A percentile compares a stretch with the other conserved stretches of the same genome.
These are phyloP conservation scores for Peronospora farinosa DNA, from an alignment of 352 stramenopile species.

Conservation along the genomic window DNA sequence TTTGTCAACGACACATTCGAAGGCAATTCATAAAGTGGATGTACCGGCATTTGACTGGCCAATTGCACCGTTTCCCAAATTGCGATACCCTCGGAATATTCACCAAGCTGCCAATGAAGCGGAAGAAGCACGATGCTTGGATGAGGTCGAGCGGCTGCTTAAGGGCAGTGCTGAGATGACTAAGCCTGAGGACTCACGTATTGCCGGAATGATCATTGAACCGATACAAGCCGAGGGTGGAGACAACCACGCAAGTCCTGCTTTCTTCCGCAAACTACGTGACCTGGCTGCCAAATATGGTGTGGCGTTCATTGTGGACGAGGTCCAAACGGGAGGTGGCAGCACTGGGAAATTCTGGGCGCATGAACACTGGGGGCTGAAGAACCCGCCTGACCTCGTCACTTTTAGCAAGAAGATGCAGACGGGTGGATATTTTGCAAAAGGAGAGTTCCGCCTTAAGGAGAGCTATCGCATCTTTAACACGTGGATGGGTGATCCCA, in stretches of 20 bases:
- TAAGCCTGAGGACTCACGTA: conserved; percentile 26
- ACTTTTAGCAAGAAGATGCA: conserved; percentile 87
- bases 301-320: conserved; percentile 80
- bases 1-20: conserved; percentile 80
- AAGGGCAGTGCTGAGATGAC: conserved; percentile 31
- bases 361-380: conserved; percentile 69
- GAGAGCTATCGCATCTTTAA: conserved; percentile 85
- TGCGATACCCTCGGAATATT: conserved; percentile 58
- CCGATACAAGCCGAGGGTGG: conserved; percentile 78
- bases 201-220: conserved; percentile 78
- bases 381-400: conserved; percentile 73
- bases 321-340: conserved; percentile 77
- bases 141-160: conserved; percentile 54
- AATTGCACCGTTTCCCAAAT: conserved; percentile 63
- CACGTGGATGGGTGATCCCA: conserved; percentile 84
- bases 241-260: conserved; percentile 68
- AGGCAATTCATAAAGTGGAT: conserved; percentile 83
- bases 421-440: conserved; percentile 76
- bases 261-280: conserved; percentile 61
- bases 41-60: conserved; percentile 82
- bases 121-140: conserved; percentile 63
- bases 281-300: conserved; percentile 47
- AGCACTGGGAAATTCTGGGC: conserved; percentile 84
- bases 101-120: conserved; percentile 55
- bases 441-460: conserved; percentile 57